phyloP scores from a whole-genome alignment of 495 filamentous ascomycete genomes.

The Hypoxylon perforatum region DNA sequence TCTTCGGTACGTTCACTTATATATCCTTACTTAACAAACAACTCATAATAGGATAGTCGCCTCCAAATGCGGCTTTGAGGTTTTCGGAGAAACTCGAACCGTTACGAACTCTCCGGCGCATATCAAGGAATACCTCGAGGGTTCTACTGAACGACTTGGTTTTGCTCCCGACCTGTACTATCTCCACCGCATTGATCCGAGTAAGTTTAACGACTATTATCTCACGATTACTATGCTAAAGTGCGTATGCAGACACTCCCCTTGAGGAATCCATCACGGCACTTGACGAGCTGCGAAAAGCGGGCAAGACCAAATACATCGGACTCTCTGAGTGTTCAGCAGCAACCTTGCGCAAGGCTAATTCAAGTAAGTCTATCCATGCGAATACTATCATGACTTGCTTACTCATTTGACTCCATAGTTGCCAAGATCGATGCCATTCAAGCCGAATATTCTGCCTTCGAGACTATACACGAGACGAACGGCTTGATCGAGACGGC shows the following conservation, averaged over 20 bases:
- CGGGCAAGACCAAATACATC: constrained; percentile 62
- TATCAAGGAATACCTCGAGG: constrained; percentile 64
- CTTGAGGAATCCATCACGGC: constrained; percentile 60
- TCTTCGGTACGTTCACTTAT: background rate
- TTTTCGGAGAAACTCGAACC: constrained; percentile 22
- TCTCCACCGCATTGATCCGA: constrained; percentile 13
- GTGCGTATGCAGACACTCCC: constrained; percentile 52
- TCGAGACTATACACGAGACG: constrained; percentile 61
- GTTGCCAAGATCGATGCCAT: constrained; percentile 64
- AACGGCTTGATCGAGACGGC: constrained; percentile 49
- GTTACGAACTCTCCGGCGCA: constrained; percentile 62
- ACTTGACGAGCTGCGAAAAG: constrained; percentile 58
- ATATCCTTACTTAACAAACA: background rate
- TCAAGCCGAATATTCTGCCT: constrained; percentile 63
- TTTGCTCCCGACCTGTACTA: constrained; percentile 57
- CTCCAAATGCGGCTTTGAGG: background rate
- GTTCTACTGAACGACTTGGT: constrained; percentile 62
- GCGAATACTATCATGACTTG: background rate
- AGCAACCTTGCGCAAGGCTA: constrained; percentile 54
- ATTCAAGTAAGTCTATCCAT: constrained; percentile 48
- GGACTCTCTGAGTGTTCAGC: constrained; percentile 58
- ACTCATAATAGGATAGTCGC: background rate
- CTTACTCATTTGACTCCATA: constrained; percentile 20
- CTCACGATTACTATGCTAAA: background rate
- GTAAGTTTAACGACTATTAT: background rate